Base-by-base conservation (phyloP, 257 asterid species). In the Fraxinus anomala region DNA sequence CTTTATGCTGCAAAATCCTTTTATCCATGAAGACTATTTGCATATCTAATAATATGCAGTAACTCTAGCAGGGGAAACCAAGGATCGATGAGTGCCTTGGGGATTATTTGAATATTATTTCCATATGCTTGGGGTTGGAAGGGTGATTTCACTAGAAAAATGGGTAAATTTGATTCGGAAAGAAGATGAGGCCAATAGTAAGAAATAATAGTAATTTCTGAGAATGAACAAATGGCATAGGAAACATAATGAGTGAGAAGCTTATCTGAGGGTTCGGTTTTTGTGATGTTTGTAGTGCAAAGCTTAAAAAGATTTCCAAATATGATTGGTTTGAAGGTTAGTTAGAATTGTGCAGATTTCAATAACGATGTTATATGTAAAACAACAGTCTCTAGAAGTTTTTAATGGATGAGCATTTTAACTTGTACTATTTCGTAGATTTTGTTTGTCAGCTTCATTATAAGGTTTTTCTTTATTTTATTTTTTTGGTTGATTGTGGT, bases 1-100 rank as follows among this genome's bases (percentile, higher is more conserved):
- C n/a, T 82, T 74, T 66, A 59, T 68, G 76, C 78, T 49, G 67
- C 73, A 65, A 51, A 24, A 78, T 59, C 13, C 16, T 63, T 36
- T 68, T 16, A 31, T 67, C 54, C 24, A 4, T 70, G 37, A 73
- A 28, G 72, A 16, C 67, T 44, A 49, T 13, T 54, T 26, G n/a
- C 75, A 2, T 33, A 31, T 61, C 51, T 6, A 31, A 56, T n/a
- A 24, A 5, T 24, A 14, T 8, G 14, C 10, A 9, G 14, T 39
- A 44, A 16, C 31, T 21, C 30, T 21, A n/a, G 23, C 30, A 8
- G 31, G 23, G 28, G 5, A n/a, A 51, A 44, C 19, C 54, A 44
- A 44, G 19, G 54, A 44, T 12, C 9, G 17, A 1, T 2, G 5
- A 42, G 51, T 42, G 51, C 51, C 51, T 42, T 42, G 13, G 9